Base-by-base conservation (phyloP, 192 early-diverging fungal genomes). In the Coemansia guatemalensis region DNA sequence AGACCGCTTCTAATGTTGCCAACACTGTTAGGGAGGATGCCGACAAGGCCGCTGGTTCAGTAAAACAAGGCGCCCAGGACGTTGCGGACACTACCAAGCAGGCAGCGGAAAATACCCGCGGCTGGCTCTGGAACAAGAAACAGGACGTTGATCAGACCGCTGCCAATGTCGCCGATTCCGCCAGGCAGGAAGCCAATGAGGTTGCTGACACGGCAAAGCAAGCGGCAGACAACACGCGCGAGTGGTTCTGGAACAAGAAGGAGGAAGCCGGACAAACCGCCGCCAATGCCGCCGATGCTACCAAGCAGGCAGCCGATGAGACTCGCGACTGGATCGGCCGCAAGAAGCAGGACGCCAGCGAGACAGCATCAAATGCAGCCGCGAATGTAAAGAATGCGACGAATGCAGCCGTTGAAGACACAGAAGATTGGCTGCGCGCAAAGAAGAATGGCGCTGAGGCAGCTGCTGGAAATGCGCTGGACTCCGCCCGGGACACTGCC, bases 81-180 rank as follows among this genome's bases (percentile, higher is more conserved):
- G 58, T 52, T 7, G 33, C 33, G 4, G 67, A 69, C 3, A 47
- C 33, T 21, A 54, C 56, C 58, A 68, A 58, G 48, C 48, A 68
- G 20, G 26, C 67, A 0, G 66, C 49, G 2, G 67, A 63, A 0
- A 62, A 56, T 20, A 62, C 73, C 1, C 50, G 59, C 18, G 61
- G 56, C 8, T 73, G 71, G 71, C 53, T 67, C 65, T 58, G 59
- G 64, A 52, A 53, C 55, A 66, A 62, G 60, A 73, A 62, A 39
- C 48, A 66, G 22, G 65, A 73, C 17, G 56, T 61, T 5, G 50
- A 59, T 33, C 51, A 67, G 24, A 50, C 60, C 0, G 70, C 58
- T 5, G 8, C 53, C 24, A 53, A 60, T 47, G 33, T 58, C n/a
- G 41, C 61, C 4, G 65, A 64, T 23, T 41, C 64, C 5, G 56